Evolutionary conservation across 2,329 filamentous ascomycete species (phyloP), one percentile per base, ranked within the genome.

Genomic region (Colletotrichum sidae): DNA sequence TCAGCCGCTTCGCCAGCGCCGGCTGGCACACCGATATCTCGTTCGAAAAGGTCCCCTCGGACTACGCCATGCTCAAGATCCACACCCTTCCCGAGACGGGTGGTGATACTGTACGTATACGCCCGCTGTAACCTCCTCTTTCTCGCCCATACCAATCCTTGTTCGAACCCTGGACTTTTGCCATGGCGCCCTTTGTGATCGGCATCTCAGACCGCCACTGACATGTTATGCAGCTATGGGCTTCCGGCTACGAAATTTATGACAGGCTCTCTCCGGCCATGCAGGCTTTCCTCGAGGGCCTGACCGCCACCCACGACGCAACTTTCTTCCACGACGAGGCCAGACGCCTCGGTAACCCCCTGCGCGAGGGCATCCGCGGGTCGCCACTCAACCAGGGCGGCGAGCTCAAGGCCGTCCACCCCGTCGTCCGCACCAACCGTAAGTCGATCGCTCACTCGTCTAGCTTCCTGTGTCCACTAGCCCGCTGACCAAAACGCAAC

Each of bases 391-490:
- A 90, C 69, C 77, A 84, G 17, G 87, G 87, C 46, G 75, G 76
- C 4, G 79, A 81, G 33, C 78, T 90, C 41, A 75, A 73, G 45
- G 81, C 86, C 0, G 77, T 80, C 2, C 84, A 86, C 70, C 86
- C 86, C 1, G 75, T 88, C 3, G 77, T 88, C 46, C 81, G 87
- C 3, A 89, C 86, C 6, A 89, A 90, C 70, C 87, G 67, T 68
- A 37, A 65, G 67, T 47, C 7, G 33, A 15, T 7, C 13, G 42
- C 9, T 37, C 4, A 7, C 12, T 12, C 12, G 9, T 10, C 44
- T 4, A 45, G n/a, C n/a, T 15, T 45, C 4, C 42, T 45, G n/a
- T 8, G 25, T 34, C 8, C 49, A 7, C 35, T 33, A 34, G 41
- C 46, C 4, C 38, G 51, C 58, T 63, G 41, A 67, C 37, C 25